Evolutionary conservation across 495 filamentous ascomycete species (phyloP).

Genomic region (Neurospora sp.): DNA sequence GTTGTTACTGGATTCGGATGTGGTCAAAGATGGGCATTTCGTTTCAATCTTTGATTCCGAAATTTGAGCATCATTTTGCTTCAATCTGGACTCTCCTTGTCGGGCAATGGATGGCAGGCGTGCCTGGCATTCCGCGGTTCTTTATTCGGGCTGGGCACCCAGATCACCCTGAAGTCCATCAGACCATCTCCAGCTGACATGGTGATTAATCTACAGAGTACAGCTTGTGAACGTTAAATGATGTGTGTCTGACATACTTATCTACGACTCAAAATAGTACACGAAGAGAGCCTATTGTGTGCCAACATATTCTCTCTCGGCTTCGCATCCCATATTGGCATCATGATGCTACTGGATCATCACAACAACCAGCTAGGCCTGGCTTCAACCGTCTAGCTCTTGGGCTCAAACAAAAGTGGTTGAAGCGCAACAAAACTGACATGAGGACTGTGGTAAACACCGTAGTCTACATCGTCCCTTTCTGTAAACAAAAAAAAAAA

Average conservation of each 20-base stretch:
- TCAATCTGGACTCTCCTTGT: neutral
- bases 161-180: neutral
- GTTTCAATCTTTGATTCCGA: neutral
- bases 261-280: neutral
- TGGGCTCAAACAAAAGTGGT: neutral
- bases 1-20: neutral
- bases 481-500: neutral
- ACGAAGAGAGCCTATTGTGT: neutral
- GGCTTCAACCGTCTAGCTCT: neutral
- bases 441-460: neutral
- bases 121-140: neutral
- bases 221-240: neutral
- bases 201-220: neutral
- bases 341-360: neutral
- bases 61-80: neutral
- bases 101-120: neutral
- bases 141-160: neutral
- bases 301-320: neutral
- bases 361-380: neutral
- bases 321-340: neutral
- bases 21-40: neutral
- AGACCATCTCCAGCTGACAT: neutral
- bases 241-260: neutral
- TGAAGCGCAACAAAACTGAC: neutral
- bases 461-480: neutral